phyloP scores from a whole-genome alignment of 768 basidiomycete genomes.

The Pulveroboletus sp. region DNA sequence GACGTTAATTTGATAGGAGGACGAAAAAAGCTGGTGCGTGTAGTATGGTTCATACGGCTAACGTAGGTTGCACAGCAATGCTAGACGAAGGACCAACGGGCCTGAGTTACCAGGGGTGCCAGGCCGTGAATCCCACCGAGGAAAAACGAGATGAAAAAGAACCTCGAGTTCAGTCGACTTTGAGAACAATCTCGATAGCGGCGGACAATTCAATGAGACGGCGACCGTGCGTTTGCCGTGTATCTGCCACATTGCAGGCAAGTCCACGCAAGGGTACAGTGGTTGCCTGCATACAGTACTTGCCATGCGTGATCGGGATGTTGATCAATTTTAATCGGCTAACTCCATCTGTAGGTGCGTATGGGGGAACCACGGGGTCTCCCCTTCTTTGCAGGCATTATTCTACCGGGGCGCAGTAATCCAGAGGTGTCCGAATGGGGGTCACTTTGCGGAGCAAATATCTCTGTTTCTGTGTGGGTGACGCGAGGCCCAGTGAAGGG shows the following conservation, averaged over 20 bases:
- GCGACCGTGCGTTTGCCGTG: not conserved
- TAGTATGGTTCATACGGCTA: no score
- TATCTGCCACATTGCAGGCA: not conserved
- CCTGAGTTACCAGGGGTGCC: not conserved
- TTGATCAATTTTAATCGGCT: not conserved
- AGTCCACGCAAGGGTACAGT: not conserved
- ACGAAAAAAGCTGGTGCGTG: not conserved
- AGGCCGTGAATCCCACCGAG: not conserved
- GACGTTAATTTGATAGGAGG: not conserved
- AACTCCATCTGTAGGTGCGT: slow-evolving; percentile 1
- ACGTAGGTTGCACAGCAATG: no score
- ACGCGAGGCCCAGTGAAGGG: not conserved
- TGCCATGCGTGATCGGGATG: slow-evolving; percentile 5
- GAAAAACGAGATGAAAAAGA: not conserved
- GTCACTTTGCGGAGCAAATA: not conserved
- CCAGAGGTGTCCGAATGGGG: not conserved
- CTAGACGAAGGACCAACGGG: not conserved
- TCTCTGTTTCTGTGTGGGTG: not conserved
- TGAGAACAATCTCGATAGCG: not conserved
- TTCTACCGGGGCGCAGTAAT: not conserved
- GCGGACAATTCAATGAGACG: not conserved
- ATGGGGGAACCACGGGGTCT: not conserved
- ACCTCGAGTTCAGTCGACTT: not conserved
- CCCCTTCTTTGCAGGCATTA: not conserved
- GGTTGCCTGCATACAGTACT: slow-evolving; percentile 2